phyloP scores from a whole-genome alignment of 345 rosid species.

The Arabis hirsuta region DNA sequence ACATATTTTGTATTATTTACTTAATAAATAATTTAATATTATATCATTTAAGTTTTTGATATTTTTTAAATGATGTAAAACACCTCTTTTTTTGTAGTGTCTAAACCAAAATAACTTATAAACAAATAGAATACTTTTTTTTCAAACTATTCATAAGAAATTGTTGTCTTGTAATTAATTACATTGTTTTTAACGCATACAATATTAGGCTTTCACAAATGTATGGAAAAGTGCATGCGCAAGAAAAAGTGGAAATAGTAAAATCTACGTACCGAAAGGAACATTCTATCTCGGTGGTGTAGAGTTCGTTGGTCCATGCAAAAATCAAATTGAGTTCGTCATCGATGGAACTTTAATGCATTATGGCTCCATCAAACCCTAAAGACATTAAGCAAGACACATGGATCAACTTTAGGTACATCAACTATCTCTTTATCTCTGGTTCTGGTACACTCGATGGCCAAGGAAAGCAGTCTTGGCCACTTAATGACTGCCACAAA shows the following conservation, averaged over 20 bases:
- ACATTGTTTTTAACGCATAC: background rate
- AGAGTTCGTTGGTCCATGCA: slow-evolving; percentile 35
- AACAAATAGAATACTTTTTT: background rate
- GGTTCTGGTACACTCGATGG: slow-evolving; percentile 41
- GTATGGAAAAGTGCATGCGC: slow-evolving; percentile 33
- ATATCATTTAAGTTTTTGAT: too few relatives aligned
- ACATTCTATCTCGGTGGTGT: slow-evolving; percentile 31
- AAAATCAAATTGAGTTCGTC: slow-evolving; percentile 25
- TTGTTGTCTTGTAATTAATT: background rate
- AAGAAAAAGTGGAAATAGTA: slow-evolving; percentile 26
- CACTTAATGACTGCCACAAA: slow-evolving; percentile 40
- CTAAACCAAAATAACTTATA: background rate
- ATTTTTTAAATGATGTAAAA: too few relatives aligned
- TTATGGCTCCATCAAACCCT: slow-evolving; percentile 38
- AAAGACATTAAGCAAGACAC: slow-evolving; percentile 6
- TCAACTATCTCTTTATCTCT: slow-evolving; percentile 34
- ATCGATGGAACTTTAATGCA: slow-evolving; percentile 40
- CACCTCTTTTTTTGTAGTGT: too few relatives aligned
- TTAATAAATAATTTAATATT: too few relatives aligned
- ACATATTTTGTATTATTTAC: too few relatives aligned
- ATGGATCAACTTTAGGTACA: slow-evolving; percentile 36
- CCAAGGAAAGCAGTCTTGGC: slow-evolving; percentile 39
- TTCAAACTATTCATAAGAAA: background rate
- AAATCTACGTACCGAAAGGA: slow-evolving; percentile 37
- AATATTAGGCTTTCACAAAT: slow-evolving; percentile 13